Base-by-base conservation (phyloP, 2,329 filamentous ascomycete species). In the Curvularia verruculosa region DNA sequence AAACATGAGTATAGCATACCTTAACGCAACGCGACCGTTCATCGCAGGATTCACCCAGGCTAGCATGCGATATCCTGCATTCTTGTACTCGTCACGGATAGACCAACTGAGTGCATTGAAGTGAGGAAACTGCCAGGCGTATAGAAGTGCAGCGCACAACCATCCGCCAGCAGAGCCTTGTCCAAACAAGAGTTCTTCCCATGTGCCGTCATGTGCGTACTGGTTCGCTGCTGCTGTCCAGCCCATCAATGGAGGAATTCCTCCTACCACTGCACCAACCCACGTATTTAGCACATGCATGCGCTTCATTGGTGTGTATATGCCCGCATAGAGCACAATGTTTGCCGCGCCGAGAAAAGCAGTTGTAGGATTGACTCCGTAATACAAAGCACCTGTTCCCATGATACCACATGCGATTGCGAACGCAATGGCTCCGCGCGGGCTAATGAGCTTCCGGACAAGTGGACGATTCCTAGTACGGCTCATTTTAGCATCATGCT, bases 101-200 rank as follows among this genome's bases (percentile, higher is more conserved):
- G 86, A 83, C 85, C 94, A 96, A 45, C 90, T 93, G 21, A 99
- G 83, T 1, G 93, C 89, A 84, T 97, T 98, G 81, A 99, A 99
- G 78, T 99, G 95, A 3, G 95, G 92, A 72, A 99, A 98, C 74
- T 99, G 94, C 95, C 95, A 99, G 12, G 92, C 89, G 65, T 96
- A 96, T 5, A 99, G 81, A 6, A 98, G 79, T 0, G 84, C 87
- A 1, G 91, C 94, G 13, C 97, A 81, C 0, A 98, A 80, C 95
- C 95, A 99, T 3, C 94, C 95, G 5, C 95, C 95, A 10, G 87
- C 79, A 24, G 82, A 84, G 75, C 86, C 70, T 74, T 88, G 73
- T 69, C 90, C 88, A 54, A 96, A 85, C 0, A 96, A 81, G 37
- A 96, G 83, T 71, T 95, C 91, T 47, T 84, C 83, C 88, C 90